These are phyloP conservation scores for Aphanomyces astaci DNA, from an alignment of 352 stramenopile species.

Conservation along the genomic window DNA sequence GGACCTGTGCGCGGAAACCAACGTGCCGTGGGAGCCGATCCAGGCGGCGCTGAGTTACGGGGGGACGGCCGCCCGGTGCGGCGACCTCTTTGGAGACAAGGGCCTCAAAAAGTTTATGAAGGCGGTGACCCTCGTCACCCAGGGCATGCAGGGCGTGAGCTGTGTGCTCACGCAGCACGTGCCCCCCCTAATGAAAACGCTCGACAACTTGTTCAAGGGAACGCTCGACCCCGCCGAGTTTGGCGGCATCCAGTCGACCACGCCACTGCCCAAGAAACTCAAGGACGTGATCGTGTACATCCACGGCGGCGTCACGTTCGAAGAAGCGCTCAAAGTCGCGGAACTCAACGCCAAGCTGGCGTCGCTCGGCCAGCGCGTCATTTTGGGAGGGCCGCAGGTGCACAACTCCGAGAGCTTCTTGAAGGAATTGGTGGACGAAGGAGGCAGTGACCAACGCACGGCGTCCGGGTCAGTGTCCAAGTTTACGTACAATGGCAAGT, in stretches of 20 bases:
- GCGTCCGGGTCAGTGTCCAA: not conserved
- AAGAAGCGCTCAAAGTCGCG: constrained; percentile 97
- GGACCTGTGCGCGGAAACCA: constrained; percentile 37
- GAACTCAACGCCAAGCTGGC: constrained; percentile 91
- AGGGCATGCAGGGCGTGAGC: constrained; percentile 88
- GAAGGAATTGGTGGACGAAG: constrained; percentile 80
- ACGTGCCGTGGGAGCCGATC: constrained; percentile 30
- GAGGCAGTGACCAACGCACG: not conserved
- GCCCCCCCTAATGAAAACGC: constrained; percentile 91
- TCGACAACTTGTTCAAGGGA: constrained; percentile 75
- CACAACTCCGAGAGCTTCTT: constrained; percentile 98
- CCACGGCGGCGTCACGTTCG: constrained; percentile 96
- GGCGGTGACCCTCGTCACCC: constrained; percentile 91
- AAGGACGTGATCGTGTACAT: constrained; percentile 98
- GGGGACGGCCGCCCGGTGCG: constrained; percentile 46
- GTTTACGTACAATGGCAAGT: constrained; percentile 21
- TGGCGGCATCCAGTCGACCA: constrained; percentile 96
- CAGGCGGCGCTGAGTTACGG: constrained; percentile 67
- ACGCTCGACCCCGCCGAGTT: constrained; percentile 71
- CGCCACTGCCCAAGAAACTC: constrained; percentile 93
- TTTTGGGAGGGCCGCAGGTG: constrained; percentile 93
- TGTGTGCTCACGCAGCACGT: constrained; percentile 99
- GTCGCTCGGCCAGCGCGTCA: constrained; percentile 77
- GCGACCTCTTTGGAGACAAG: constrained; percentile 76
- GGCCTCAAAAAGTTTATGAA: constrained; percentile 84